phyloP scores from a whole-genome alignment of 163 green algal genomes.

The Scenedesmus sp. region DNA sequence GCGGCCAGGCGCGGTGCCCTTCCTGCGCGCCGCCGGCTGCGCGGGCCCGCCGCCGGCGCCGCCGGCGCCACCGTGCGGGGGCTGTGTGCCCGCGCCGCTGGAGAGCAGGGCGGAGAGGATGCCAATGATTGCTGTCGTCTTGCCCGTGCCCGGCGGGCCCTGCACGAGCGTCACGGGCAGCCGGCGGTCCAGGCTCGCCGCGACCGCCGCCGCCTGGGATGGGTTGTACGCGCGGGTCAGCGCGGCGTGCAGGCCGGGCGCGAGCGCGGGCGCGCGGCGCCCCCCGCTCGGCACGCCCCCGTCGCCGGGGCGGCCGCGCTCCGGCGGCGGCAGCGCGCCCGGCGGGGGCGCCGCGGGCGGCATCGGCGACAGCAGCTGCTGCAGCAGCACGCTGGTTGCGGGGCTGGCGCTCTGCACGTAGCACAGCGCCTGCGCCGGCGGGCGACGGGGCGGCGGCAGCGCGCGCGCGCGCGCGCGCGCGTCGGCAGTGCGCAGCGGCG shows the following conservation, averaged over 20 bases:
- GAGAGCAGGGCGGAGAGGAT: constrained; percentile 78
- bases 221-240: constrained; percentile 50
- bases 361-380: constrained; percentile 35
- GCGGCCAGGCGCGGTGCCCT: neutral
- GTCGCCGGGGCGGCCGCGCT: neutral
- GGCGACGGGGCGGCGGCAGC: neutral
- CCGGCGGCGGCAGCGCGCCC: neutral
- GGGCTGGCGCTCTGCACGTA: too few species aligned
- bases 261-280: neutral
- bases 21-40: neutral
- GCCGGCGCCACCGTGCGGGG: neutral
- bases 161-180: constrained; percentile 56
- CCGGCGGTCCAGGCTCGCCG: constrained; percentile 44
- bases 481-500: too few species aligned
- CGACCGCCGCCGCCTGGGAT: constrained; percentile 59
- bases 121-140: constrained; percentile 76
- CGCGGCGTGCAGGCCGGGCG: neutral
- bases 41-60: neutral
- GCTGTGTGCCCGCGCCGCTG: constrained; percentile 12
- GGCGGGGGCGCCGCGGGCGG: constrained; percentile 2
- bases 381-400: too few species aligned
- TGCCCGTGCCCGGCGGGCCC: constrained; percentile 83
- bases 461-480: too few species aligned
- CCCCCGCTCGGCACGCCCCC: neutral
- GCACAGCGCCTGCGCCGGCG: constrained; percentile 10